Percentiles rank a stretch among this genome's conserved stretches.
Evolutionary conservation across 2,329 filamentous ascomycete species (phyloP).

Genomic region (Epichloe typhina): DNA sequence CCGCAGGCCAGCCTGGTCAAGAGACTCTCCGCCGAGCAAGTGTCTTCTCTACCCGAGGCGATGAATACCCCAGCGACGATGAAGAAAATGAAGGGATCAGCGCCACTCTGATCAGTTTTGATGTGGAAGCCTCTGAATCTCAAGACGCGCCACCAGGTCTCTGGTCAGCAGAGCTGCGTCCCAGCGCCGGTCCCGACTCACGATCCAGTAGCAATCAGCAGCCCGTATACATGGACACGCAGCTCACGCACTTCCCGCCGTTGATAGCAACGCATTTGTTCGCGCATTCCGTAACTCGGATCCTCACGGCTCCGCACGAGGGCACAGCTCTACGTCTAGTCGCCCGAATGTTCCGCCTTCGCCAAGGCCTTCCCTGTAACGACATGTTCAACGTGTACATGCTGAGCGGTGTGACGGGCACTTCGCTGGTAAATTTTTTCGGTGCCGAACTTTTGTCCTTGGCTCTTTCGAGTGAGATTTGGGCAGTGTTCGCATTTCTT

Average conservation of each 20-base stretch:
- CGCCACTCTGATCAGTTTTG: slow-evolving; percentile 46
- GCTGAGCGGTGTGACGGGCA: slow-evolving; percentile 24
- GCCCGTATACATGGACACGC: slow-evolving; percentile 32
- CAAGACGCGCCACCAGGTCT: slow-evolving; percentile 36
- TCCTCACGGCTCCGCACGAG: slow-evolving; percentile 34
- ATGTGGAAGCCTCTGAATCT: slow-evolving; percentile 44
- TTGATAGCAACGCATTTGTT: slow-evolving; percentile 34
- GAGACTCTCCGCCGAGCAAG: slow-evolving; percentile 29
- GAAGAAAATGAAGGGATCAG: slow-evolving; percentile 42
- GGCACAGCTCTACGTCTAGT: slow-evolving; percentile 31
- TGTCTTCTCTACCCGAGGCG: slow-evolving; percentile 33
- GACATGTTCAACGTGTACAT: slow-evolving; percentile 27
- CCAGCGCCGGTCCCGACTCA: slow-evolving; percentile 27
- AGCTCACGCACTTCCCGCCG: slow-evolving; percentile 37
- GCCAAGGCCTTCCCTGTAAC: slow-evolving; percentile 22
- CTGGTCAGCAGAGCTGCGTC: slow-evolving; percentile 46
- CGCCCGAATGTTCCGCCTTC: slow-evolving; percentile 27
- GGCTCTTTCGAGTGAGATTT: slow-evolving; percentile 30
- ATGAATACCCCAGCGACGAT: slow-evolving; percentile 43
- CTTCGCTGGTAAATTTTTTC: slow-evolving; percentile 31
- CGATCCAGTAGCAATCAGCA: slow-evolving; percentile 12
- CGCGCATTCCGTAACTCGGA: slow-evolving; percentile 27
- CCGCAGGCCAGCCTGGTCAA: slow-evolving; percentile 14
- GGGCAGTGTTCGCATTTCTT: slow-evolving; percentile 27
- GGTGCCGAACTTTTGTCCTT: slow-evolving; percentile 32